These are phyloP conservation scores for Acacia melanoxylon DNA, from an alignment of 306 rosid genomes.

Conservation along the genomic window DNA sequence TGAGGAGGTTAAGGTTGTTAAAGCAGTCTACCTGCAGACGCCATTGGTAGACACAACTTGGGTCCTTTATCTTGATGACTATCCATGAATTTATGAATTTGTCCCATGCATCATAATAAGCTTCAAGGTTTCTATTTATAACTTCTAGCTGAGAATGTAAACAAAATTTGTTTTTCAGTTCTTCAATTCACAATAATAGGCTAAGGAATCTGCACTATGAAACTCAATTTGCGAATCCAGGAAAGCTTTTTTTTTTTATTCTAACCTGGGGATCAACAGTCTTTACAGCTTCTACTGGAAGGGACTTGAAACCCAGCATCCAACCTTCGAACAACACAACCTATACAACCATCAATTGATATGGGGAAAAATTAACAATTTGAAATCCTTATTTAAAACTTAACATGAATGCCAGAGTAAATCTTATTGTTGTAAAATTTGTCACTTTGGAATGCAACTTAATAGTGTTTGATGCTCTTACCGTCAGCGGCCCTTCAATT, in stretches of 20 bases:
- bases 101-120: conserved; percentile 91
- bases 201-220: not conserved
- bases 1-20: conserved; percentile 22
- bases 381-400: not conserved
- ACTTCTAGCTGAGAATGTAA: conserved; percentile 62
- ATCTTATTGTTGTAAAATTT: not conserved
- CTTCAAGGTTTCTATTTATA: conserved; percentile 74
- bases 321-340: conserved; percentile 90
- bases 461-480: conserved; percentile 38
- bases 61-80: conserved; percentile 84
- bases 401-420: not conserved
- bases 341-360: conserved; percentile 45
- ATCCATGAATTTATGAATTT: conserved; percentile 82
- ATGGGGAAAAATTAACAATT: not conserved
- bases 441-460: conserved; percentile 1
- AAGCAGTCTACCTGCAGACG: conserved; percentile 67
- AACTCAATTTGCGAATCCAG: not conserved
- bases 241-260: not conserved
- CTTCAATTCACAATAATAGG: conserved; percentile 7
- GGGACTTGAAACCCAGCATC: conserved; percentile 97
- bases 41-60: conserved; percentile 83
- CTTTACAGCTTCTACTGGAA: conserved; percentile 67
- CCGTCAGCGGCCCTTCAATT: conserved; percentile 81
- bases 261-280: conserved; percentile 85
- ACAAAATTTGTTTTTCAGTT: conserved; percentile 17